Evolutionary conservation across 257 asterid species (phyloP).

Genomic region (Cordia subcordata): DNA sequence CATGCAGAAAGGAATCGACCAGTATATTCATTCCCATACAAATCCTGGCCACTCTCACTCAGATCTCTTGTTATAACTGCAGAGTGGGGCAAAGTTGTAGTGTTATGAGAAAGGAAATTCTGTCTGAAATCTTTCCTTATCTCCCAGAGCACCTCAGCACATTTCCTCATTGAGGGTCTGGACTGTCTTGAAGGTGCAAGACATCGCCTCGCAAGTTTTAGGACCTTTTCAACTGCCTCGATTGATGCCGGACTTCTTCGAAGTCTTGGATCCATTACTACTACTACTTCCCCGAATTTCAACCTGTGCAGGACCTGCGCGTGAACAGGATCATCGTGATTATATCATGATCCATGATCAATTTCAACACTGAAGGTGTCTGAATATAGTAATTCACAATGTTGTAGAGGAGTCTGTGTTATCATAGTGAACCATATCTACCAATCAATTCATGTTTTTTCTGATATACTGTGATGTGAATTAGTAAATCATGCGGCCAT

Average conservation of each 20-base stretch:
- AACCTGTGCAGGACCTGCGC: constrained; percentile 52
- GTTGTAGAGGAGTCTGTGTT: background rate
- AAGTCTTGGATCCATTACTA: constrained; percentile 65
- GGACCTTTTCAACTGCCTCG: constrained; percentile 44
- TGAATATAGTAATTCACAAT: background rate
- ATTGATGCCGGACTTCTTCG: constrained; percentile 37
- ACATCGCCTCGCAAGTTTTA: constrained; percentile 56
- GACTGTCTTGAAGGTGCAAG: constrained; percentile 49
- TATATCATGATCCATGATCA: background rate
- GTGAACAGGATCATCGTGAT: background rate
- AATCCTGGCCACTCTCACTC: constrained; percentile 15
- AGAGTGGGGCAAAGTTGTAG: constrained; percentile 25
- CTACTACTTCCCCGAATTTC: constrained; percentile 35
- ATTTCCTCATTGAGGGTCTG: constrained; percentile 66
- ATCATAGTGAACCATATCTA: no score
- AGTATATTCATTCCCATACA: constrained; percentile 20
- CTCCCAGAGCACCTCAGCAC: constrained; percentile 60
- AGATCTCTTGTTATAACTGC: constrained; percentile 18
- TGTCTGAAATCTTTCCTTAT: constrained; percentile 45
- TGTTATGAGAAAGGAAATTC: constrained; percentile 1
- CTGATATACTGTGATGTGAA: no score
- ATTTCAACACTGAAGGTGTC: background rate
- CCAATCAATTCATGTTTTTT: no score
- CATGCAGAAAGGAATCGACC: constrained; percentile 38
- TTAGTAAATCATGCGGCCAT: no score